A percentile compares a stretch with the other conserved stretches of the same genome.
These are phyloP conservation scores for Thielaviopsis punctulata DNA, from an alignment of 2,329 filamentous ascomycete genomes.

Conservation along the genomic window DNA sequence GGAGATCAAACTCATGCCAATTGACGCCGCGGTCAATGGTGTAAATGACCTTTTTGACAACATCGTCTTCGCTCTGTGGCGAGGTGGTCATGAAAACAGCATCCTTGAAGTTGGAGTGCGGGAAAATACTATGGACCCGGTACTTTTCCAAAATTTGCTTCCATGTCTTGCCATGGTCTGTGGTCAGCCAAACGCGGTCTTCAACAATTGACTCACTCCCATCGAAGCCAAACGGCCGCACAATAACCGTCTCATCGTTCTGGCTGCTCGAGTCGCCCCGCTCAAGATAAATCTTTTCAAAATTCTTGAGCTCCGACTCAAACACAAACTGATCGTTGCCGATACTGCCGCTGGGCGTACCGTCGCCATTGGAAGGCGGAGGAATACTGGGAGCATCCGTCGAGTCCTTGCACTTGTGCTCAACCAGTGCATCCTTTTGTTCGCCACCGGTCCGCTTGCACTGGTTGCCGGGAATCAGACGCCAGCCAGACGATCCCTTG, in stretches of 20 bases:
- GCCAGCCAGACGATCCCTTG: constrained; percentile 75
- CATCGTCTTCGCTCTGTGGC: constrained; percentile 23
- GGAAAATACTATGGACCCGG: constrained; percentile 52
- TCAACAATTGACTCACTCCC: constrained; percentile 20
- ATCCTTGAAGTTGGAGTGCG: constrained; percentile 68
- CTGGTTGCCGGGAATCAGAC: constrained; percentile 70
- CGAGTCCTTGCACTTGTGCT: constrained; percentile 52
- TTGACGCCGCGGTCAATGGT: constrained; percentile 61
- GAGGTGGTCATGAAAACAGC: constrained; percentile 71
- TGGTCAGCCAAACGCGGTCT: constrained; percentile 52
- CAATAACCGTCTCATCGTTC: constrained; percentile 55
- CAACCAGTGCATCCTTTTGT: constrained; percentile 54
- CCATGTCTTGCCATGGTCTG: constrained; percentile 85
- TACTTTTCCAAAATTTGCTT: constrained; percentile 49
- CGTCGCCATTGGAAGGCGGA: constrained; percentile 24
- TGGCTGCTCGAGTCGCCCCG: constrained; percentile 45
- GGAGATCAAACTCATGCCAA: constrained; percentile 58
- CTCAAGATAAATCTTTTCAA: constrained; percentile 60
- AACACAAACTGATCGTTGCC: constrained; percentile 44
- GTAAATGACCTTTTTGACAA: constrained; percentile 43
- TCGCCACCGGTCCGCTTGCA: constrained; percentile 44
- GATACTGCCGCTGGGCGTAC: constrained; percentile 42
- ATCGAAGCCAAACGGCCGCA: constrained; percentile 26
- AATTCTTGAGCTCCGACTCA: constrained; percentile 32
- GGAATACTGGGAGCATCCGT: constrained; percentile 21